phyloP scores from a whole-genome alignment of 805 yeast genomes.

The Ogataea nitratoaversa region DNA sequence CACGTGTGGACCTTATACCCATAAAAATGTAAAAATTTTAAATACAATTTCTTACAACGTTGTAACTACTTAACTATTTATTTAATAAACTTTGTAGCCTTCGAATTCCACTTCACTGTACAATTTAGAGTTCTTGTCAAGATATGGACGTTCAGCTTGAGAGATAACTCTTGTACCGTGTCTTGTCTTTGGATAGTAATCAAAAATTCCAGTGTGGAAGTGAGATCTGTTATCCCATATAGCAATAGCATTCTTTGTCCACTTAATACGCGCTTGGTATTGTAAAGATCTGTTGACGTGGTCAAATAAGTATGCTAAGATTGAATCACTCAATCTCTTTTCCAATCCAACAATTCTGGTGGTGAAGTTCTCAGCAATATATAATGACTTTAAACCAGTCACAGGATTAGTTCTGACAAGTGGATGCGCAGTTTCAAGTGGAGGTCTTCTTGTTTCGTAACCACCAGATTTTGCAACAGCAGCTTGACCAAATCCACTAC shows the following conservation, averaged over 20 bases:
- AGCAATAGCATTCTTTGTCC: slow-evolving; percentile 46
- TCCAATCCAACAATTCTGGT: slow-evolving; percentile 47
- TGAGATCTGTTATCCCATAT: slow-evolving; percentile 59
- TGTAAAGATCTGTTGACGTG: slow-evolving; percentile 44
- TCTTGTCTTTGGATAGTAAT: slow-evolving; percentile 16
- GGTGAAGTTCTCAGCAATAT: slow-evolving; percentile 46
- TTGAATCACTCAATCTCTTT: slow-evolving; percentile 40
- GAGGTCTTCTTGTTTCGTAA: slow-evolving; percentile 39
- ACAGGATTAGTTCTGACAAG: slow-evolving; percentile 57
- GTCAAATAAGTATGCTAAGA: slow-evolving; percentile 40
- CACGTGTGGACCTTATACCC: too few species aligned
- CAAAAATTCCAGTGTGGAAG: slow-evolving; percentile 34
- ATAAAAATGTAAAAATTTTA: too few species aligned
- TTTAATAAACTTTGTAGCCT: slow-evolving; percentile 4
- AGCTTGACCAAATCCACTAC: slow-evolving; percentile 39
- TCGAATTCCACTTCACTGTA: slow-evolving; percentile 8
- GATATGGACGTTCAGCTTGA: slow-evolving; percentile 29
- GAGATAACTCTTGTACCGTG: slow-evolving; percentile 21
- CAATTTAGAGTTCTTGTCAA: slow-evolving; percentile 33
- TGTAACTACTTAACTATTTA: too few species aligned
- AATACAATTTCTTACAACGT: too few species aligned
- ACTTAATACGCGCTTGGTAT: slow-evolving; percentile 46
- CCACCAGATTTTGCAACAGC: slow-evolving; percentile 45
- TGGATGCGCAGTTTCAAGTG: slow-evolving; percentile 52
- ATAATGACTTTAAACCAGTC: slow-evolving; percentile 55